phyloP scores from a whole-genome alignment of 306 rosid species.

The Cucurbita moschata region DNA sequence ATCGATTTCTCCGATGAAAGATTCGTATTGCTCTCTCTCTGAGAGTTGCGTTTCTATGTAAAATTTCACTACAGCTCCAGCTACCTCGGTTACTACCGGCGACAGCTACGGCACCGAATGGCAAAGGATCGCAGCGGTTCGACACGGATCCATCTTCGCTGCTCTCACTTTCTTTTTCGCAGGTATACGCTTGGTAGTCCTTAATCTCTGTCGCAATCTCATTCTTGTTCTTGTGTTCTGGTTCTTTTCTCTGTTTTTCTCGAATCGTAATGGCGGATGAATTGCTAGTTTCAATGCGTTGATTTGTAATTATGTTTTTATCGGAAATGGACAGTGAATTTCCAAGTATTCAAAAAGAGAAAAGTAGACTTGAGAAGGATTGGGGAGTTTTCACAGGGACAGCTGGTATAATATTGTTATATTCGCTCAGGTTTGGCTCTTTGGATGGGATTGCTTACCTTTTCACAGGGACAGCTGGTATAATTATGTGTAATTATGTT shows the following conservation, averaged over 20 bases:
- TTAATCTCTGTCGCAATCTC: not conserved
- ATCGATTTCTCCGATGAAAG: not conserved
- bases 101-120: not conserved
- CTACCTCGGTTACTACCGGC: not conserved
- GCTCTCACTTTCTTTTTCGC: not conserved
- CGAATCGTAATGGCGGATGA: not conserved
- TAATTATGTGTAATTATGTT: no score
- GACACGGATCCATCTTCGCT: not conserved
- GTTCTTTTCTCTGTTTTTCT: not conserved
- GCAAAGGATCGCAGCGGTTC: not conserved
- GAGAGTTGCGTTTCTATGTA: not conserved
- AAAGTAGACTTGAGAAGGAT: slow-evolving; percentile 58
- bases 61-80: not conserved
- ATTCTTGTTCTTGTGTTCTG: not conserved
- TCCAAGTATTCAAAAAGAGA: slow-evolving; percentile 65
- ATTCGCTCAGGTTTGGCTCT: not conserved
- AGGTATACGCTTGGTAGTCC: not conserved
- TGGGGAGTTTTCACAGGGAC: not conserved
- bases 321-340: slow-evolving; percentile 92
- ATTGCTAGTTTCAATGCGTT: not conserved
- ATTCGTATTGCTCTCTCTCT: not conserved
- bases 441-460: not conserved
- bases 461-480: no score
- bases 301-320: slow-evolving; percentile 1
- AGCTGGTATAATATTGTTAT: not conserved